Evolutionary conservation across 2,329 filamentous ascomycete genomes (phyloP), one percentile per base, ranked within the genome.

Genomic region (Fusarium burgessii): DNA sequence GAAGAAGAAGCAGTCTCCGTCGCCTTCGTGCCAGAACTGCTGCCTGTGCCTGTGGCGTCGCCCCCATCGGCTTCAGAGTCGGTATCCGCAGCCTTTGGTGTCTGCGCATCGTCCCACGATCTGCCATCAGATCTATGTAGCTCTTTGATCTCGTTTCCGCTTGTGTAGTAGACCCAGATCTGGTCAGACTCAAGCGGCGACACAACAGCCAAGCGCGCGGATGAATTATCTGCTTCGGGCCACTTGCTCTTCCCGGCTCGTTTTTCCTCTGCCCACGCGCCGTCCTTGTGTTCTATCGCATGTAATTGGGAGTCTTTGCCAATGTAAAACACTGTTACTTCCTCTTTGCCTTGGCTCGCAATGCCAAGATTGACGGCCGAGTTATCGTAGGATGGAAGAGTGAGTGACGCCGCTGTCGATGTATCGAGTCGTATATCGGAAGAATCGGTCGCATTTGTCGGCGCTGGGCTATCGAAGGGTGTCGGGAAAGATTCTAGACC

Each of bases 141-240:
- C 47, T 71, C 50, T 9, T 65, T 23, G 6, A 71, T 55, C 20
- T 60, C 47, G 7, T 58, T 58, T 5, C 63, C 68, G 18, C 60
- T 71, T 10, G 29, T 25, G 6, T 71, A 71, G 40, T 69, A 71
- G 27, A 71, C 29, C 68, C 68, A 71, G 9, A 71, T 13, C 10
- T 65, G 25, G 17, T 68, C 35, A 1, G 68, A 42, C 6, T 60
- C 58, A 14, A 68, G 23, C 1, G 68, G 41, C 7, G 68, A 71
- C 14, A 71, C 51, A 3, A 71, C 41, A 8, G 68, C 68, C 12
- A 71, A 27, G 14, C 58, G 58, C 14, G 45, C 68, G 3, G 63
- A 71, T 12, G 41, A 29, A 5, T 55, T 41, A 3, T 68, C 68
- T 7, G 68, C 58, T 27, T 55, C 23, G 1, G 68, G 68, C 68